Evolutionary conservation across 1,284 basidiomycete genomes (phyloP), one percentile per base, ranked within the genome.

Genomic region (Bjerkandera adusta): DNA sequence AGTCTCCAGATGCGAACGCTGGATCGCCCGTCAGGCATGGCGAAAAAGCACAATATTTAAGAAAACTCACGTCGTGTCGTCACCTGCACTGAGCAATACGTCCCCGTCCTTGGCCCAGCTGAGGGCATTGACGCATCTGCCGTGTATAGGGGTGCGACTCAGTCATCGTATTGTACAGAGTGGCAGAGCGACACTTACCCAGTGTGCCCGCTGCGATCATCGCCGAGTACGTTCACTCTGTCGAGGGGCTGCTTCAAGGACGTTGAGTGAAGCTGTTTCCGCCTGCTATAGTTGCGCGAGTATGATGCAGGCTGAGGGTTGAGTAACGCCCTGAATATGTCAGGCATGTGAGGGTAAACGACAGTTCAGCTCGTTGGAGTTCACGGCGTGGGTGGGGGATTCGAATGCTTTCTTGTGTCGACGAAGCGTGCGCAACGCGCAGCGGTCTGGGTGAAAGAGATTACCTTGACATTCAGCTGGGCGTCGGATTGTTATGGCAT

Each of bases 111-210:
- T 73, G 1, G 84, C 82, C 92, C 92, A 96, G 49, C 81, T 85
- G 12, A 95, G 63, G 8, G 92, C 89, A 61, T 94, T 94, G 13
- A 94, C 87, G 56, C 90, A 93, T 43, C 85, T 85, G 41, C 49
- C 25, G 42, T 38, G 30, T 26, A 27, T 7, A 42, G 10, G 15
- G 22, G 33, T 32, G 33, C 34, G 8, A 11, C 30, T 21, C 26
- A n/a, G 32, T 37, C 16, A 21, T 18, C 18, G 38, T 7, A 32
- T 15, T 8, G 16, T 13, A 26, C 13, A 26, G 50, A 32, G 20
- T 20, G 46, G 16, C 30, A 15, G n/a, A 38, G 21, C 24, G 26
- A 16, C 24, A 56, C 74, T 56, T 61, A 82, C 82, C 85, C 87
- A 34, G 77, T 78, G 62, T 89, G 86, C 7, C 87, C 83, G 26